Conservation (phyloP, 1,284 basidiomycete species). For the Puccinia coronata region DNA sequence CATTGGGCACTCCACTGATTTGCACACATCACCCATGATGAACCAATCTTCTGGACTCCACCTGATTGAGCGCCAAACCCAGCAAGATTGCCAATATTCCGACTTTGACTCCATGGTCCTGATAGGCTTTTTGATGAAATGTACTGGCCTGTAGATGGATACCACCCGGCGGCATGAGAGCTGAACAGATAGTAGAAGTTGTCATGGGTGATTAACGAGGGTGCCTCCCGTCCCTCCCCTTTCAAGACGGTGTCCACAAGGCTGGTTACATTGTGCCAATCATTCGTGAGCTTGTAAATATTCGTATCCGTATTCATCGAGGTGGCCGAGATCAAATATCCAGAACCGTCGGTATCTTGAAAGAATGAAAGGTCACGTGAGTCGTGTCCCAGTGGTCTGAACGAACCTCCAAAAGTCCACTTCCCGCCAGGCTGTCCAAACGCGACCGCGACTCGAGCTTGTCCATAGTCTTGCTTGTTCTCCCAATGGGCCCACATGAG, state of each 20-base stretch:
- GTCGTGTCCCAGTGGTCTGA: constrained; percentile 21
- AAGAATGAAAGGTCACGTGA: constrained; percentile 33
- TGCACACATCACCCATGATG: constrained; percentile 32
- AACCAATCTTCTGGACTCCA: constrained; percentile 17
- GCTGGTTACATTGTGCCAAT: constrained; percentile 24
- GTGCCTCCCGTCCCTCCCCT: constrained; percentile 30
- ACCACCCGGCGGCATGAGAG: constrained; percentile 24
- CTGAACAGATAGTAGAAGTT: constrained; percentile 31
- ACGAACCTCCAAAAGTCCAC: constrained; percentile 23
- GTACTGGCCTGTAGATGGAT: constrained; percentile 28
- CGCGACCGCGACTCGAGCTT: constrained; percentile 12
- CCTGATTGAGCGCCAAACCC: constrained; percentile 38
- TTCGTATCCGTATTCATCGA: constrained; percentile 26
- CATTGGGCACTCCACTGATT: constrained; percentile 24
- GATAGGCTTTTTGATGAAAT: constrained; percentile 3
- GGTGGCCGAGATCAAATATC: constrained; percentile 27
- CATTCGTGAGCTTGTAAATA: constrained; percentile 22
- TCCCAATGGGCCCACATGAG: constrained; percentile 43
- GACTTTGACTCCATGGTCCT: constrained; percentile 31
- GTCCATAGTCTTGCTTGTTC: constrained; percentile 16
- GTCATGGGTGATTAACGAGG: constrained; percentile 11
- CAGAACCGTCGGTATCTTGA: constrained; percentile 17
- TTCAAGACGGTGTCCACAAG: constrained; percentile 30
- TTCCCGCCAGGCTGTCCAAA: constrained; percentile 25
- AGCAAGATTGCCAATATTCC: constrained; percentile 27